These are phyloP conservation scores for Suillus americanus DNA, from an alignment of 768 basidiomycete species.

Conservation along the genomic window DNA sequence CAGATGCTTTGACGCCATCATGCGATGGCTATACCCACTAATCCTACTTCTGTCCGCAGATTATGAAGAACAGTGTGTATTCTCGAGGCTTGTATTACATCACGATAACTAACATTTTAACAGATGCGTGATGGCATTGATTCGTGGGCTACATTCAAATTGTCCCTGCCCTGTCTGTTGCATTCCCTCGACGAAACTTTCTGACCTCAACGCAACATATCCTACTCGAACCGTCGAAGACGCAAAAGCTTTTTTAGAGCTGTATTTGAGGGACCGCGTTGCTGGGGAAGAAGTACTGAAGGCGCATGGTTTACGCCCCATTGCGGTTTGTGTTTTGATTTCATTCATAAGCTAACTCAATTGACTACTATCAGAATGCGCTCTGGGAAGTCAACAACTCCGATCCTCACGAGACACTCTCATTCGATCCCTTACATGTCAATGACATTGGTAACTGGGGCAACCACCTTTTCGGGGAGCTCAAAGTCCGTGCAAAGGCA, in stretches of 20 bases:
- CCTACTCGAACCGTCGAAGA: background rate
- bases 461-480: conserved; percentile 24
- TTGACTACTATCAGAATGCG: conserved; percentile 31
- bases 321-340: conserved; percentile 1
- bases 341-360: background rate
- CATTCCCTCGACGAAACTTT: conserved; percentile 27
- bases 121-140: conserved; percentile 29
- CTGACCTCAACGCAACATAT: conserved; percentile 16
- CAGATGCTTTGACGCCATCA: conserved; percentile 30
- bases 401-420: conserved; percentile 32
- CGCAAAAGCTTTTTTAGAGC: background rate
- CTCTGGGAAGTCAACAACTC: conserved; percentile 37
- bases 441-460: conserved; percentile 32
- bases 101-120: no score
- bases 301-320: conserved; percentile 10
- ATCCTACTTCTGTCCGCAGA: conserved; percentile 25
- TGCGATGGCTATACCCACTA: conserved; percentile 20
- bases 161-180: conserved; percentile 39
- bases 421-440: conserved; percentile 40
- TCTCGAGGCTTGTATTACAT: no score
- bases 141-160: conserved; percentile 22
- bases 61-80: conserved; percentile 9
- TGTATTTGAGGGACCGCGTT: background rate
- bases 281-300: conserved; percentile 19
- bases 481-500: background rate